Conservation (phyloP, 2,329 filamentous ascomycete species). For the Xylaria multiplex region DNA sequence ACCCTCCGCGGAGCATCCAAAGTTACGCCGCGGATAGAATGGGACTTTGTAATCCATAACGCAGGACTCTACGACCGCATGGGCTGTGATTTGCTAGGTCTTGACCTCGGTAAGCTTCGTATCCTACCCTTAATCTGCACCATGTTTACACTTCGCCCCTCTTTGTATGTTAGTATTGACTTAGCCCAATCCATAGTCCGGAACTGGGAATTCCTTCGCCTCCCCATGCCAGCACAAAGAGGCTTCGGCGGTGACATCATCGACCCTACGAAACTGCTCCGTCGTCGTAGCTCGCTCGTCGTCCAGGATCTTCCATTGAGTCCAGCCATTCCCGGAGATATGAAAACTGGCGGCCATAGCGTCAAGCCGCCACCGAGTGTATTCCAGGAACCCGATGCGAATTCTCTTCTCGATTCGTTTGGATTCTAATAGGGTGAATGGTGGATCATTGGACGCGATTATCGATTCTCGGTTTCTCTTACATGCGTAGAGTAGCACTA, state of each 20-base stretch:
- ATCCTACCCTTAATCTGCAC: not conserved
- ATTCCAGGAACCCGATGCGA: constrained; percentile 93
- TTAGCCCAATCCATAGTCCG: constrained; percentile 61
- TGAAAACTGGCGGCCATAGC: constrained; percentile 54
- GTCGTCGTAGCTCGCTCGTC: constrained; percentile 79
- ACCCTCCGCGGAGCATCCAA: constrained; percentile 87
- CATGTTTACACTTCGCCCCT: not conserved
- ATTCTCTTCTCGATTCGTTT: constrained; percentile 89
- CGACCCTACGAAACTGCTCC: constrained; percentile 74
- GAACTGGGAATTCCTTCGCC: constrained; percentile 81
- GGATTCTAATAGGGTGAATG: constrained; percentile 71
- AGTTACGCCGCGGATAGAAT: constrained; percentile 81
- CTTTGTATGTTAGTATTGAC: constrained; percentile 5
- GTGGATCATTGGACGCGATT: no score
- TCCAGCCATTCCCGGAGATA: constrained; percentile 52
- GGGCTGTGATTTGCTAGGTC: constrained; percentile 90
- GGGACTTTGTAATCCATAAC: constrained; percentile 89
- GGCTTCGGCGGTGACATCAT: constrained; percentile 59
- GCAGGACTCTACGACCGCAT: constrained; percentile 86
- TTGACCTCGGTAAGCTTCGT: constrained; percentile 75
- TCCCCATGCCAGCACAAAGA: constrained; percentile 49
- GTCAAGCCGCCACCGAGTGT: constrained; percentile 72
- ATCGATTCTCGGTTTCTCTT: not conserved
- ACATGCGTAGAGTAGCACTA: not conserved
- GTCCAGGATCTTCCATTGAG: constrained; percentile 75